Conservation (phyloP, 768 basidiomycete genomes). For the Serendipita sp. region DNA sequence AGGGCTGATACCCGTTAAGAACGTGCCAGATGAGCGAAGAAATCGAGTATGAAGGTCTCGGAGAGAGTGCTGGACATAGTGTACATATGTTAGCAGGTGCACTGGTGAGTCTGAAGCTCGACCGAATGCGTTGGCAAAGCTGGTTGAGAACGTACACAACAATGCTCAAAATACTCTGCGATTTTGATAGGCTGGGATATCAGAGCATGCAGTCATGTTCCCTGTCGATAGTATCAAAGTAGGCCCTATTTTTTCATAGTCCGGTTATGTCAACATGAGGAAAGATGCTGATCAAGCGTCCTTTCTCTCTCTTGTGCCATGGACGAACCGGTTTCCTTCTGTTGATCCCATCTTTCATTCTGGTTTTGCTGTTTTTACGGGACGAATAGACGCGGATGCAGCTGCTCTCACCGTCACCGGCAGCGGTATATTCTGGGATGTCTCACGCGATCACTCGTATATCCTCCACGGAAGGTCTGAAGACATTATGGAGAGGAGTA, state of each 20-base stretch:
- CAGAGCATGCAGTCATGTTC: slow-evolving; percentile 98
- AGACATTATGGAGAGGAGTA: slow-evolving; percentile 89
- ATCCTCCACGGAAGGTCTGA: slow-evolving; percentile 83
- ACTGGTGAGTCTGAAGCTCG: slow-evolving; percentile 40
- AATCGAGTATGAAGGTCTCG: slow-evolving; percentile 47
- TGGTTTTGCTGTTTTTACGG: neutral
- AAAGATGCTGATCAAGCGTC: neutral
- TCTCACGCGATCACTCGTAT: slow-evolving; percentile 85
- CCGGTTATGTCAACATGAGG: neutral
- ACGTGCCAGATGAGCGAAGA: slow-evolving; percentile 26
- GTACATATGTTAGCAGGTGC: slow-evolving; percentile 97
- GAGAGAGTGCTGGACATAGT: slow-evolving; percentile 63
- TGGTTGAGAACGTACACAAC: neutral
- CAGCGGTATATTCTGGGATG: slow-evolving; percentile 75
- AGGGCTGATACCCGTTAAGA: neutral
- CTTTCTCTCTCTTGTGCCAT: neutral
- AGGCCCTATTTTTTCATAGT: slow-evolving; percentile 15
- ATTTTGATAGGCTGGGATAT: slow-evolving; percentile 75
- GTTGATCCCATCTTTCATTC: neutral
- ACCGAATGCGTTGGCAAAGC: neutral
- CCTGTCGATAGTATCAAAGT: slow-evolving; percentile 98
- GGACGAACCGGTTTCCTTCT: neutral
- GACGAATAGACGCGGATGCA: slow-evolving; percentile 87
- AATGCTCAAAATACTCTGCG: neutral
- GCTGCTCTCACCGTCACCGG: slow-evolving; percentile 75